These are phyloP conservation scores for Penicillium sp. DNA, from an alignment of 2,329 filamentous ascomycete species.

Conservation along the genomic window DNA sequence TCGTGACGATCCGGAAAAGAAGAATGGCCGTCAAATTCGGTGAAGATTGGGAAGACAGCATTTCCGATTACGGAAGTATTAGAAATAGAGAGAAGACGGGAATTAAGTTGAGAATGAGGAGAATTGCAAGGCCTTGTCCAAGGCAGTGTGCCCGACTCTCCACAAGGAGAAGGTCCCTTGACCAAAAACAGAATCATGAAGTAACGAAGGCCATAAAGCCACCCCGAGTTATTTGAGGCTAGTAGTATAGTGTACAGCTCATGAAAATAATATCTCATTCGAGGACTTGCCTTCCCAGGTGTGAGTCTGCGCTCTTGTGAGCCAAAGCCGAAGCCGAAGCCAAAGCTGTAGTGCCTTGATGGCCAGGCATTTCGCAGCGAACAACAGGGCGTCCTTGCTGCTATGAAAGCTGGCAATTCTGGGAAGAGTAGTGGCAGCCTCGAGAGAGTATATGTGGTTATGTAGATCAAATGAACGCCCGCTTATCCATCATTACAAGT, in stretches of 20 bases:
- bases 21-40: background rate
- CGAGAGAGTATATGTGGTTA: conserved; percentile 2
- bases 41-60: background rate
- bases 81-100: background rate
- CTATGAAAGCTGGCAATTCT: background rate
- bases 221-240: background rate
- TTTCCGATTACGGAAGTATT: too few relatives aligned
- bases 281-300: background rate
- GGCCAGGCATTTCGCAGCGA: background rate
- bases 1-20: background rate
- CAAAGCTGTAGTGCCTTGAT: background rate
- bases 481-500: conserved; percentile 30
- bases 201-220: background rate
- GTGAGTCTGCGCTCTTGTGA: background rate
- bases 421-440: background rate
- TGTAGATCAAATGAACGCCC: conserved; percentile 31
- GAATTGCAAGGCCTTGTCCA: background rate
- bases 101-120: background rate
- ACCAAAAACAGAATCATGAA: background rate
- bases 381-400: background rate
- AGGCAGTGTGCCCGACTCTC: background rate
- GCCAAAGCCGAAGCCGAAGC: background rate
- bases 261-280: background rate
- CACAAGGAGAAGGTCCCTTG: background rate
- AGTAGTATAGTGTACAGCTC: conserved; percentile 7